Evolutionary conservation across 2,329 filamentous ascomycete genomes (phyloP).

Genomic region (Penicillium sp.): DNA sequence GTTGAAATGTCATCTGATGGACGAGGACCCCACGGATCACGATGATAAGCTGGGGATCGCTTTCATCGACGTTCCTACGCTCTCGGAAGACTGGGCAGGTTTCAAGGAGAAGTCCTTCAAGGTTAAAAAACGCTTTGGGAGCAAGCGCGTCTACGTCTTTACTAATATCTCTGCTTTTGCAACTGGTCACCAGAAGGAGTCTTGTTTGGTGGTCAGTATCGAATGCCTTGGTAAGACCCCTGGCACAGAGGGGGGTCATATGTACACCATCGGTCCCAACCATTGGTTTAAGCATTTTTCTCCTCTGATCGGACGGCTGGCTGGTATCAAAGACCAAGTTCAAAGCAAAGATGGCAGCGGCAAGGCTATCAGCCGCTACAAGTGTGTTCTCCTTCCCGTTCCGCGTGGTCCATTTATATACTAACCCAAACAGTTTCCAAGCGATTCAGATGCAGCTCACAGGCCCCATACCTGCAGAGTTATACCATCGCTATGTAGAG

Average conservation of each 20-base stretch:
- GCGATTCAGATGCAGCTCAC: slow-evolving; percentile 85
- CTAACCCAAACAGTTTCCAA: slow-evolving; percentile 66
- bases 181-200: slow-evolving; percentile 61
- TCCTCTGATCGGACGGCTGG: slow-evolving; percentile 79
- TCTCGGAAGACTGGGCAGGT: slow-evolving; percentile 67
- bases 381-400: slow-evolving; percentile 53
- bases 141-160: slow-evolving; percentile 79
- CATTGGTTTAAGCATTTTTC: slow-evolving; percentile 82
- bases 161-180: slow-evolving; percentile 66
- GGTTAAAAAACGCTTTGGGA: slow-evolving; percentile 75
- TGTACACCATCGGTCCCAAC: slow-evolving; percentile 77
- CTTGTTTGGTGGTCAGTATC: slow-evolving; percentile 69
- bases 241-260: slow-evolving; percentile 59
- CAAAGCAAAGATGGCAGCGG: slow-evolving; percentile 53
- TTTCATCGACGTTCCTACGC: slow-evolving; percentile 61
- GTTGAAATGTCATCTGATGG: slow-evolving; percentile 82
- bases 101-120: slow-evolving; percentile 64
- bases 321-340: slow-evolving; percentile 66
- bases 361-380: slow-evolving; percentile 67
- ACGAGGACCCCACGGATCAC: slow-evolving; percentile 82
- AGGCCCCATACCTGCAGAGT: slow-evolving; percentile 72
- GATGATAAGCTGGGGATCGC: slow-evolving; percentile 88
- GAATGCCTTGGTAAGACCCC: slow-evolving; percentile 75
- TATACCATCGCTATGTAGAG: slow-evolving; percentile 92
- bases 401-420: not conserved